These are phyloP conservation scores for Lunasporangiospora selenospora DNA, from an alignment of 192 early-diverging fungal genomes.

Conservation along the genomic window DNA sequence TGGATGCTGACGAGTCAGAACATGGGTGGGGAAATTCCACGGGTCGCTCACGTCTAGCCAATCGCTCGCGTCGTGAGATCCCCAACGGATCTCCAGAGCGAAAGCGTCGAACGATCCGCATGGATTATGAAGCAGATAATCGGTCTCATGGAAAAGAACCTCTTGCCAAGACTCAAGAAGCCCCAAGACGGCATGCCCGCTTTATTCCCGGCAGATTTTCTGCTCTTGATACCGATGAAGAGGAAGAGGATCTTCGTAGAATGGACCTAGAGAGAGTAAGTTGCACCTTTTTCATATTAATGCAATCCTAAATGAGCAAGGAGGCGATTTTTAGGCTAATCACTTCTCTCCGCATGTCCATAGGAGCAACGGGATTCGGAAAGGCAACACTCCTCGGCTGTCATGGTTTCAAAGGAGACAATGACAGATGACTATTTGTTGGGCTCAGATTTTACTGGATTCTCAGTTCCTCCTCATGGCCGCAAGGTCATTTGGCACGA, in stretches of 20 bases:
- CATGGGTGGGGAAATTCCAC: neutral
- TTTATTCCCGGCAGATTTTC: slow-evolving; percentile 37
- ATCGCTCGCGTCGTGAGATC: neutral
- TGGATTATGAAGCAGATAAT: neutral
- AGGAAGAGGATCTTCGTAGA: slow-evolving; percentile 17
- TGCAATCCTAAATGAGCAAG: no score
- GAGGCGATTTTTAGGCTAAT: no score
- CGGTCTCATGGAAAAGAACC: neutral
- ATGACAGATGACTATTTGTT: no score
- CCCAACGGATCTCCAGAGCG: neutral
- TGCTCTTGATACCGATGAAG: slow-evolving; percentile 33
- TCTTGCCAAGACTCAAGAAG: neutral
- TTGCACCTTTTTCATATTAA: neutral
- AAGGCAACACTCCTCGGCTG: no score
- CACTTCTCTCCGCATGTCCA: no score
- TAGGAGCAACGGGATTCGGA: no score
- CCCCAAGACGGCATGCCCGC: slow-evolving; percentile 6
- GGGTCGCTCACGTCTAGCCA: neutral
- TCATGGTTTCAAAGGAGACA: no score
- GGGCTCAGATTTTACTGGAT: no score
- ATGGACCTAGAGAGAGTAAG: slow-evolving; percentile 5
- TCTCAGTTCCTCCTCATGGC: no score
- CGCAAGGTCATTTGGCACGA: no score
- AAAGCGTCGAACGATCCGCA: neutral
- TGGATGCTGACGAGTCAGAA: neutral